Base-by-base conservation (phyloP, 768 basidiomycete species). In the Pulveroboletus sp. region DNA sequence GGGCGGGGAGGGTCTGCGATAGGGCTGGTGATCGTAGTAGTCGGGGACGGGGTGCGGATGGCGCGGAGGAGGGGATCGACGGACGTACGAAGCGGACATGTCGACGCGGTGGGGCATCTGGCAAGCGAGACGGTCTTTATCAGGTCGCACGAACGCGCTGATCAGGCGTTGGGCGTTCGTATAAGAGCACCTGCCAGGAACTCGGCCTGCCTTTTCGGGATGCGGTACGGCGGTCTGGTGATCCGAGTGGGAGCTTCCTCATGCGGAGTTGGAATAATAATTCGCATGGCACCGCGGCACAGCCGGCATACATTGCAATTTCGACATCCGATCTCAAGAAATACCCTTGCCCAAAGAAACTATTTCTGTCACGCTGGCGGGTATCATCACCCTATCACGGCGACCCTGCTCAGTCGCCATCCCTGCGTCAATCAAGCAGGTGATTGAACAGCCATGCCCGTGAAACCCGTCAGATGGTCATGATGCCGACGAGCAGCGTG, bases 51-150 rank as follows among this genome's bases (percentile, higher is more conserved):
- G 29, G 27, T 29, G 27, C 67, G 65, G 67, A 65, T 62, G 43
- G 59, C 51, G 46, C 50, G 55, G 45, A 65, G 64, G 53, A 49
- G 34, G 27, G 42, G 56, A 60, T 56, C 49, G 50, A 29, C 36
- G 48, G 47, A 66, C 70, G 37, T 61, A 69, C 69, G 67, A 64
- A 52, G 69, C 56, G 52, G 64, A 56, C 52, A 67, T 57, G 48
- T 76, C 74, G 50, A 81, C 75, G 25, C 79, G 74, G 60, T 75
- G 76, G 39, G 80, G 78, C 79, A 80, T 81, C 51, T 69, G 56
- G n/a, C n/a, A n/a, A n/a, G n/a, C n/a, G n/a, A n/a, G n/a, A n/a
- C n/a, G n/a, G n/a, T n/a, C n/a, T n/a, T n/a, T n/a, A n/a, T n/a
- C n/a, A n/a, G n/a, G n/a, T n/a, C n/a, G 57, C 61, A 68, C 68